Evolutionary conservation across 2,329 filamentous ascomycete genomes (phyloP).

Genomic region (Cladosporium austrohemisphaericum): DNA sequence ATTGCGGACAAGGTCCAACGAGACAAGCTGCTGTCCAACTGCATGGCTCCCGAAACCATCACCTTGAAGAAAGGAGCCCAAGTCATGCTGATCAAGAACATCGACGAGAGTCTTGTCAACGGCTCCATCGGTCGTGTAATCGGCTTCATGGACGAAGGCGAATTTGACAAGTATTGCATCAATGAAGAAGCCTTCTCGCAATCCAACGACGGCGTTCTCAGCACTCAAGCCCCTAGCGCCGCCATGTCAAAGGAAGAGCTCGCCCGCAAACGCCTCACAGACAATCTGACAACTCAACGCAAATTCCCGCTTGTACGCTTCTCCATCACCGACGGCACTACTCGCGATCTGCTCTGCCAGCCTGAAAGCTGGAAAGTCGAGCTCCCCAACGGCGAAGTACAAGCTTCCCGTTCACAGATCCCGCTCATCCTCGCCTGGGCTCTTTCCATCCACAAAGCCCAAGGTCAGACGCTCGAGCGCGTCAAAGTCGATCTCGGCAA

Average conservation of each 20-base stretch:
- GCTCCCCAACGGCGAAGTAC: conserved; percentile 88
- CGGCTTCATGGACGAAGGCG: conserved; percentile 69
- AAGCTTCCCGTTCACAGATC: conserved; percentile 71
- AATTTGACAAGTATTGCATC: conserved; percentile 32
- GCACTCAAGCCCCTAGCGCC: not conserved
- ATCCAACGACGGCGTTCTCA: conserved; percentile 32
- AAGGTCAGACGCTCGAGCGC: conserved; percentile 87
- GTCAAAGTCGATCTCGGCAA: conserved; percentile 91
- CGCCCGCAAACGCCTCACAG: conserved; percentile 50
- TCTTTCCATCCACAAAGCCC: conserved; percentile 94
- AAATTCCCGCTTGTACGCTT: conserved; percentile 85
- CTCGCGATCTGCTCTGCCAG: conserved; percentile 72
- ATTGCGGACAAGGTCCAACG: conserved; percentile 63
- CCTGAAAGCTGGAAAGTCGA: conserved; percentile 96
- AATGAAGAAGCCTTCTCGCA: conserved; percentile 25
- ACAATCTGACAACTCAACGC: conserved; percentile 47
- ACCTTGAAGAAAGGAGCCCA: conserved; percentile 87
- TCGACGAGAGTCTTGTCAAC: conserved; percentile 91
- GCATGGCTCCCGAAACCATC: conserved; percentile 83
- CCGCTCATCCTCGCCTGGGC: conserved; percentile 96
- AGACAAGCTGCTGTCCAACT: conserved; percentile 77
- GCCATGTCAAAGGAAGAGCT: conserved; percentile 29
- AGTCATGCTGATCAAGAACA: conserved; percentile 99
- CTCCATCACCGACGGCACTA: conserved; percentile 70
- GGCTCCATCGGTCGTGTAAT: conserved; percentile 85